Percentiles rank a stretch among this genome's conserved stretches.
These are phyloP conservation scores for Citrus australasica DNA, from an alignment of 345 rosid genomes.

Conservation along the genomic window DNA sequence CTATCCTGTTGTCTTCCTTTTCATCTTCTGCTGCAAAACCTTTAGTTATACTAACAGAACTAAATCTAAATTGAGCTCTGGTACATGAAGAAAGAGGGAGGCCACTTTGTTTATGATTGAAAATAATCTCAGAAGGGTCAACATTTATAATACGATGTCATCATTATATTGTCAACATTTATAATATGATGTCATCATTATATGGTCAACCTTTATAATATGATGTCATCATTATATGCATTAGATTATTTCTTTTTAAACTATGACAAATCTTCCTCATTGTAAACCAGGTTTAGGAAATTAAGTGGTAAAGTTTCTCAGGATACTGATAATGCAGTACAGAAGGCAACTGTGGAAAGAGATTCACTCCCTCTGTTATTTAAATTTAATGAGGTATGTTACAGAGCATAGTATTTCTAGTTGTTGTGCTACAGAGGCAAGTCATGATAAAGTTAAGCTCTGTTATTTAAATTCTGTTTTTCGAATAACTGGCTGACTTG, in stretches of 20 bases:
- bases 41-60: neutral
- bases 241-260: neutral
- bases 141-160: no score
- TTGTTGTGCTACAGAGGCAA: neutral
- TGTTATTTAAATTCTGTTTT: neutral
- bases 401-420: slow-evolving; percentile 1
- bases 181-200: no score
- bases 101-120: neutral
- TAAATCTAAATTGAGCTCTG: neutral
- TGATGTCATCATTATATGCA: neutral
- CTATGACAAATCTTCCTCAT: slow-evolving; percentile 11
- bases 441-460: neutral
- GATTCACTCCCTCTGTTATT: slow-evolving; percentile 75
- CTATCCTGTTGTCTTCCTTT: neutral
- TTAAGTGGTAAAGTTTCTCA: slow-evolving; percentile 39
- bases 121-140: neutral
- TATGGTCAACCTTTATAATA: neutral
- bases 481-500: neutral
- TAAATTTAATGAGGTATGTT: slow-evolving; percentile 82
- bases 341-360: slow-evolving; percentile 47
- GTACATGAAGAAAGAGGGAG: neutral
- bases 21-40: neutral
- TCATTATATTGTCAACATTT: no score
- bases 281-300: slow-evolving; percentile 64
- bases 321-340: slow-evolving; percentile 33